Evolutionary conservation across 2,329 filamentous ascomycete genomes (phyloP), one percentile per base, ranked within the genome.

Genomic region (Colletotrichum spaethianum): DNA sequence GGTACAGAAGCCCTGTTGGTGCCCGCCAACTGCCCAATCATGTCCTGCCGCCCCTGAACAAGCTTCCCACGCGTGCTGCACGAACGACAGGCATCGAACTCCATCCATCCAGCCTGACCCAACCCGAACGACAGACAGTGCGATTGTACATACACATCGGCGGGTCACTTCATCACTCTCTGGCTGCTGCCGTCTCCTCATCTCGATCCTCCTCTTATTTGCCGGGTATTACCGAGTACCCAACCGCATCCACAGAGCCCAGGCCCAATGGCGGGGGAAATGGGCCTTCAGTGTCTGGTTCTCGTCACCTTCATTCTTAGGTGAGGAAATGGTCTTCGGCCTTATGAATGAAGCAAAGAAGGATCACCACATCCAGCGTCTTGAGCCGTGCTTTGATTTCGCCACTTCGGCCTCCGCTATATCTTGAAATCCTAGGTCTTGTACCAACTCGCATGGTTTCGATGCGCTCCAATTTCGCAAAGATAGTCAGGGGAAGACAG

Each of bases 181-280:
- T 42, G 11, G 59, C 40, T 11, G 14, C 33, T 33, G 23, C 28
- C 3, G 16, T 52, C 26, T 60, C 40, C 46, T 59, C 52, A 16
- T 26, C 57, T 57, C 20, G 23, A 28, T 52, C 40, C 38, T 64
- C n/a, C 20, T 26, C 48, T 48, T 28, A 60, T 63, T 69, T 63
- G 38, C 44, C 38, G 53, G 65, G 59, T 69, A 69, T 72, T 72
- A 60, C 65, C 52, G 59, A 69, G 42, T 40, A 69, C 42, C 42
- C 61, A 65, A 36, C 65, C 18, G 56, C 64, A 67, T 44, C 44
- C 44, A 63, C 46, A 53, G 46, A 59, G 62, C 48, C 63, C 57
- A 56, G 42, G 63, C 68, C 56, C 57, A 62, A 67, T 28, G 63
- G 28, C 33, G 38, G n/a, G 63, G 38, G 20, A 57, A 23, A 7